Evolutionary conservation across 495 filamentous ascomycete species (phyloP), one percentile per base, ranked within the genome.

Genomic region (Lophiostoma macrostomum): DNA sequence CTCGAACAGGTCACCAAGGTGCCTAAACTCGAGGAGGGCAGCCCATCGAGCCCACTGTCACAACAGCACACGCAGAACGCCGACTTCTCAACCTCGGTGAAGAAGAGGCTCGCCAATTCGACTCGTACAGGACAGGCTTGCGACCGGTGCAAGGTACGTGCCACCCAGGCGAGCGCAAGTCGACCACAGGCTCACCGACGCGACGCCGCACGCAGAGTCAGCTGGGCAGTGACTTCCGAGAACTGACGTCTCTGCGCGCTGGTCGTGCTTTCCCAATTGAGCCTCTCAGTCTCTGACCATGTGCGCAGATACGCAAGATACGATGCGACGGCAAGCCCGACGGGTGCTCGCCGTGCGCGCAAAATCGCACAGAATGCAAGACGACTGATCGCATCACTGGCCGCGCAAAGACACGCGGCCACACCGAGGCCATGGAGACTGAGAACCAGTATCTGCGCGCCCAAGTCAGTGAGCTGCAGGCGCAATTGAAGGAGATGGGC

Each of bases 311-410:
- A 31, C 83, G 89, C 22, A 91, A 91, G 69, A 90, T 93, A 45
- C 80, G 83, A 52, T 95, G 89, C 73, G 89, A 94, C 69, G 80
- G 77, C 28, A 70, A 82, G 23, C 74, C 79, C 24, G 80, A 81
- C 39, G 87, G 88, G 36, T 95, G 89, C 63, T 81, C 80, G 53
- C 81, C 85, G 53, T 95, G 89, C 69, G 70, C 79, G 53, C 80
- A 83, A 65, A 82, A 82, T 47, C 80, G 81, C 55, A 77, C 82
- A 42, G 78, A 82, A 50, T 95, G 90, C 69, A 80, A 79, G 61
- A 86, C 89, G 8, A 95, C 89, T 12, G 90, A 95, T 67, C 80
- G 86, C 24, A 88, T 93, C 57, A 91, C 87, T n/a, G 86, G 86
- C 22, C 82, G 86, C 49, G 86, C 90, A 12, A 81, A 81, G 24